Evolutionary conservation across 225 moss, liverwort and hornwort species (phyloP).

Genomic region (Bryum argenteum): DNA sequence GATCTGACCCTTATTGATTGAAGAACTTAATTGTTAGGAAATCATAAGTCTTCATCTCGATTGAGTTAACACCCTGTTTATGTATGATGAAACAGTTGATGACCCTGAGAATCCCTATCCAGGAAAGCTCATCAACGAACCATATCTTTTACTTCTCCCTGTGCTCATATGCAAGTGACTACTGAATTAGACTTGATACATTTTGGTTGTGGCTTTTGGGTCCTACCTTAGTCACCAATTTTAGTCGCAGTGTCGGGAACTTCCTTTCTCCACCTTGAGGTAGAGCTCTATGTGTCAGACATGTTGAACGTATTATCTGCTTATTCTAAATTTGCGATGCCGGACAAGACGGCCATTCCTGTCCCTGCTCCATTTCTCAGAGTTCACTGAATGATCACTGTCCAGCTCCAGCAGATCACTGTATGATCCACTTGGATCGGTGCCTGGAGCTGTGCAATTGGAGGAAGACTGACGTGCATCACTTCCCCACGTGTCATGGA

Average conservation of each 20-base stretch:
- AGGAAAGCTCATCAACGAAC: no score
- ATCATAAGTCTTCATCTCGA: no score
- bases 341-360: conserved; percentile 45
- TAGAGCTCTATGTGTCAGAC: background rate
- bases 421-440: conserved; percentile 26
- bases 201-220: no score
- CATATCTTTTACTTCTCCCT: no score
- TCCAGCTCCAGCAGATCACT: conserved; percentile 28
- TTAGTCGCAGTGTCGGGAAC: background rate
- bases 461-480: conserved; percentile 31
- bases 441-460: conserved; percentile 25
- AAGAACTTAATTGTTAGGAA: no score
- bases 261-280: background rate
- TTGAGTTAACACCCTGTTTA: no score
- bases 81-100: no score
- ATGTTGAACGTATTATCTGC: background rate
- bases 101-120: no score
- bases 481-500: conserved; percentile 23
- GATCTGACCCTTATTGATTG: no score
- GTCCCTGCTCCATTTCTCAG: conserved; percentile 46
- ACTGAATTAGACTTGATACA: no score
- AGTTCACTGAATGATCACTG: conserved; percentile 31
- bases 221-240: no score
- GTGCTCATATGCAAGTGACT: no score
- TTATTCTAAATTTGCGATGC: conserved; percentile 16